Conservation (phyloP, 2,329 filamentous ascomycete species). For the Pseudocercospora crystallina region DNA sequence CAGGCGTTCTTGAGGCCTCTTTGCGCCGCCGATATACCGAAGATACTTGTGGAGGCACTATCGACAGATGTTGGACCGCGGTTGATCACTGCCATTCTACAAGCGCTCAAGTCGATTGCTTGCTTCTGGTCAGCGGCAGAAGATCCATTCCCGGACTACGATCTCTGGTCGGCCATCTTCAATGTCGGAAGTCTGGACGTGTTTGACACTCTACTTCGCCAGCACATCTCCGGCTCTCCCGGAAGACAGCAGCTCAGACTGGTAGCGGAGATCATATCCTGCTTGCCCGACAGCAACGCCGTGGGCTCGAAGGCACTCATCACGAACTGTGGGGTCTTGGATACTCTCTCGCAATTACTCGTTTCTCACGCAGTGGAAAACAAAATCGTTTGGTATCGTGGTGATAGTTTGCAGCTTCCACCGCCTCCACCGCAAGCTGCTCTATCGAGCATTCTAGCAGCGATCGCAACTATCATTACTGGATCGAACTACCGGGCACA, state of each 20-base stretch:
- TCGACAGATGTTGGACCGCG: conserved; percentile 59
- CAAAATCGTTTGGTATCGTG: conserved; percentile 28
- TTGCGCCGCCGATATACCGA: conserved; percentile 65
- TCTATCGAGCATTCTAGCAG: conserved; percentile 71
- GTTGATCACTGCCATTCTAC: conserved; percentile 71
- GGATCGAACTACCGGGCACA: conserved; percentile 77
- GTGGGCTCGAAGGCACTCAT: conserved; percentile 66
- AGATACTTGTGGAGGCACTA: conserved; percentile 69
- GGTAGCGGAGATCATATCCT: conserved; percentile 58
- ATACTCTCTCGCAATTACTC: conserved; percentile 72
- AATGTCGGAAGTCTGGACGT: conserved; percentile 59
- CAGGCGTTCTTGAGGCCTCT: conserved; percentile 75
- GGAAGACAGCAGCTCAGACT: conserved; percentile 63
- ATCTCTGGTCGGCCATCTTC: conserved; percentile 55
- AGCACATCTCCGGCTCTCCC: conserved; percentile 53
- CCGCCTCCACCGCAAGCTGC: conserved; percentile 58
- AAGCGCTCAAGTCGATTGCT: conserved; percentile 69
- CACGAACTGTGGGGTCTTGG: conserved; percentile 70
- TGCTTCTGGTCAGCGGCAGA: conserved; percentile 52
- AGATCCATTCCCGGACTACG: conserved; percentile 11
- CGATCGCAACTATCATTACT: conserved; percentile 72
- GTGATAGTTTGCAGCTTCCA: conserved; percentile 32
- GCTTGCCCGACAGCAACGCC: conserved; percentile 60
- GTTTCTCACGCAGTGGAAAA: conserved; percentile 56
- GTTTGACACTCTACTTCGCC: conserved; percentile 65